Base-by-base conservation (phyloP, 2,329 filamentous ascomycete genomes). In the Talaromyces albobiverticillius region DNA sequence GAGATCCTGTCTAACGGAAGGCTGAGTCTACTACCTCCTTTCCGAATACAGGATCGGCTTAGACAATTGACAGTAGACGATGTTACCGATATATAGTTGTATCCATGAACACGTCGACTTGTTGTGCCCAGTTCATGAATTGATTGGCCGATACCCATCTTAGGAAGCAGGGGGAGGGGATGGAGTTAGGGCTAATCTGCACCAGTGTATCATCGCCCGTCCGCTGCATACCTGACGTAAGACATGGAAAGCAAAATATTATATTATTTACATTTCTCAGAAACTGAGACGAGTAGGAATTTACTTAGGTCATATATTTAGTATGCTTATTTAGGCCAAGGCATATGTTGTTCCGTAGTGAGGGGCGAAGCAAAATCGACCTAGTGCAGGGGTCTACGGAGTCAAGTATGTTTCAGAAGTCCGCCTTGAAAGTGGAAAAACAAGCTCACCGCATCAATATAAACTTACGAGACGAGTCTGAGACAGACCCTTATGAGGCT, bases 11-110 rank as follows among this genome's bases (percentile, higher is more conserved):
- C 5, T 29, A 10, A 29, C 26, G 10, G 5, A 29, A 29, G 26
- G 26, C 5, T 69, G 2, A 74, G 65, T 18, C 18, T 16, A 18
- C 14, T 18, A 18, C n/a, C 8, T 40, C 18, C 16, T 16, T 29
- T 29, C 26, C 26, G 10, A 29, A 29, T 29, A 6, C 10, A 29
- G 26, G 10, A 29, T 29, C 5, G 26, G 10, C 26, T 40, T 8
- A 18, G 36, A 6, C 10, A 40, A 18, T 18, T 7, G n/a, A n/a
- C n/a, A n/a, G n/a, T n/a, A n/a, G n/a, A n/a, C n/a, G n/a, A n/a
- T n/a, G n/a, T n/a, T n/a, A n/a, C n/a, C n/a, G n/a, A n/a, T n/a
- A n/a, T n/a, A n/a, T n/a, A n/a, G n/a, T n/a, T n/a, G n/a, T n/a
- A n/a, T n/a, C n/a, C n/a, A n/a, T n/a, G n/a, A n/a, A n/a, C n/a